A percentile compares a stretch with the other conserved stretches of the same genome.
Conservation (phyloP, 1,284 basidiomycete genomes). For the Ustilago bromivora region DNA sequence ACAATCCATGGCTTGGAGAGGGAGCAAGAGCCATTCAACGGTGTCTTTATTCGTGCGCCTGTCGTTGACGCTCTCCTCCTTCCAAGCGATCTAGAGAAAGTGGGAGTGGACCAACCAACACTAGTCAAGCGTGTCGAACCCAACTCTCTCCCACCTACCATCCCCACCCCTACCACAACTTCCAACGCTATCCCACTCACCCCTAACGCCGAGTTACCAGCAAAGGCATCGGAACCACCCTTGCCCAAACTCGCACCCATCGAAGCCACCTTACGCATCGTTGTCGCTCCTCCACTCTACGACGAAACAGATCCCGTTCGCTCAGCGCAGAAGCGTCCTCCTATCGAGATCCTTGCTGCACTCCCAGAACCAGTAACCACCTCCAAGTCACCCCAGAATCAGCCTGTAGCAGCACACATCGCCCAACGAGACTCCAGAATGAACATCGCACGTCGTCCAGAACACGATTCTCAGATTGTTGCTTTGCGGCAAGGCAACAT, state of each 20-base stretch:
- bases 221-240: slow-evolving; percentile 19
- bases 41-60: slow-evolving; percentile 95
- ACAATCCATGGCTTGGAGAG: slow-evolving; percentile 76
- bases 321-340: slow-evolving; percentile 45
- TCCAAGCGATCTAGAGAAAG: slow-evolving; percentile 39
- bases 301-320: slow-evolving; percentile 25
- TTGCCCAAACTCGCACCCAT: slow-evolving; percentile 20
- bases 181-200: slow-evolving; percentile 28
- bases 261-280: slow-evolving; percentile 32
- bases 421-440: slow-evolving; percentile 27
- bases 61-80: slow-evolving; percentile 71
- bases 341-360: slow-evolving; percentile 77
- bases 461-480: slow-evolving; percentile 77
- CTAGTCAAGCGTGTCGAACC: slow-evolving; percentile 38
- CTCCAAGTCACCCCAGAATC: slow-evolving; percentile 34
- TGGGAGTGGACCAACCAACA: slow-evolving; percentile 44
- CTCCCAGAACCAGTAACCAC: slow-evolving; percentile 75
- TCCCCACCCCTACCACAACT: slow-evolving; percentile 20
- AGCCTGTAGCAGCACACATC: slow-evolving; percentile 23
- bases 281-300: slow-evolving; percentile 57
- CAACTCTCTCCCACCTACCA: slow-evolving; percentile 2
- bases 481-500: slow-evolving; percentile 87
- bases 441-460: slow-evolving; percentile 39
- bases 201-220: slow-evolving; percentile 11
- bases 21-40: slow-evolving; percentile 77